Evolutionary conservation across 352 stramenopile species (phyloP).

Genomic region (Globisporangium megalacanthum): DNA sequence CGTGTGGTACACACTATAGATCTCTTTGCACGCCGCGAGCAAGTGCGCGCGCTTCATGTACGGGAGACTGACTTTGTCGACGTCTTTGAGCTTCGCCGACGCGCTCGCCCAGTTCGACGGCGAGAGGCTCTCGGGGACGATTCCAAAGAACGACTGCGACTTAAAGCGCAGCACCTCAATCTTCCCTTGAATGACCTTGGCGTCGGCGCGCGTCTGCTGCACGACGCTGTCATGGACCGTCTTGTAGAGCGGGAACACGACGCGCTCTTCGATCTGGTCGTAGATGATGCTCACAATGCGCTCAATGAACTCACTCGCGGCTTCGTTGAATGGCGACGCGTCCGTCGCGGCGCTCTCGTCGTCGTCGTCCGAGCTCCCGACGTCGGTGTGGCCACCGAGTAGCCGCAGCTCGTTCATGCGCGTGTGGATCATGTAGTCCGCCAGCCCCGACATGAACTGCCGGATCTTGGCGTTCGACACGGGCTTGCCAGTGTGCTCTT

Average conservation of each 20-base stretch:
- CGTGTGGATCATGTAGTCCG: slow-evolving; percentile 78
- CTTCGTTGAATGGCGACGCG: slow-evolving; percentile 12
- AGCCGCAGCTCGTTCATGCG: slow-evolving; percentile 71
- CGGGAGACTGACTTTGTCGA: slow-evolving; percentile 73
- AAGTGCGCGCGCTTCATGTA: slow-evolving; percentile 82
- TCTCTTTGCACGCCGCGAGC: slow-evolving; percentile 73
- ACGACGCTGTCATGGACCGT: slow-evolving; percentile 61
- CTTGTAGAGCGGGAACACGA: slow-evolving; percentile 77
- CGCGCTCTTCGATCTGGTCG: slow-evolving; percentile 81
- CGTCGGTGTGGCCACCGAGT: slow-evolving; percentile 41
- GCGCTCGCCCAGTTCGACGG: slow-evolving; percentile 53
- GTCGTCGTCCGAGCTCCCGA: slow-evolving; percentile 23
- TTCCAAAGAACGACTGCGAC: slow-evolving; percentile 81
- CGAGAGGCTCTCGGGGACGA: slow-evolving; percentile 61
- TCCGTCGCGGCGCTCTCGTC: slow-evolving; percentile 10
- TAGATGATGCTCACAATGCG: slow-evolving; percentile 65
- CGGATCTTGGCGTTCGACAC: slow-evolving; percentile 50
- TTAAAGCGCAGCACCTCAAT: slow-evolving; percentile 78
- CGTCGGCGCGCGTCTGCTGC: slow-evolving; percentile 49
- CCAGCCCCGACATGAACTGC: slow-evolving; percentile 74
- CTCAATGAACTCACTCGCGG: slow-evolving; percentile 51
- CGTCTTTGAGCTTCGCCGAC: slow-evolving; percentile 55
- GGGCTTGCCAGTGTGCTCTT: slow-evolving; percentile 42
- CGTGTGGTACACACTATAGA: slow-evolving; percentile 68
- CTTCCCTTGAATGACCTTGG: slow-evolving; percentile 70